Percentiles rank a stretch among this genome's conserved stretches.
These are phyloP conservation scores for Nitzschia sp. DNA, from an alignment of 108 stramenopile species.

Conservation along the genomic window DNA sequence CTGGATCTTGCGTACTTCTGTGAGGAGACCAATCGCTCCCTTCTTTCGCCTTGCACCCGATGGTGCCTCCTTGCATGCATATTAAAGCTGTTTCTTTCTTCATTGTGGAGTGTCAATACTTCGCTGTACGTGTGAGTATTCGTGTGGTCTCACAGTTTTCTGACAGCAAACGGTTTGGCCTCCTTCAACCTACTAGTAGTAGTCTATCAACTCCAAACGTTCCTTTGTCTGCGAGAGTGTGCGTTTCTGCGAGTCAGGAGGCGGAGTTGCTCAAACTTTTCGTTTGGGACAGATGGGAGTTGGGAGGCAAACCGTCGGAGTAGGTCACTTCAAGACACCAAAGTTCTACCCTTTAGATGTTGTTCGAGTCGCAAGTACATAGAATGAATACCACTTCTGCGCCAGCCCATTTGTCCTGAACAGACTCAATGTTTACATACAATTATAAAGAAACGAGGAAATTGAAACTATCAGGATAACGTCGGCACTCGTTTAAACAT, in stretches of 20 bases:
- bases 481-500: too few species aligned
- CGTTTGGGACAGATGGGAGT: too few species aligned
- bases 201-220: not conserved
- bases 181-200: too few species aligned
- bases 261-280: not conserved
- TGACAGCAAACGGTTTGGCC: not conserved
- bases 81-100: slow-evolving; percentile 4
- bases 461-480: too few species aligned
- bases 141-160: not conserved
- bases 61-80: not conserved
- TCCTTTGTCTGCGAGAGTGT: not conserved
- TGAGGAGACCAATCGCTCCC: slow-evolving; percentile 14
- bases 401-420: too few species aligned
- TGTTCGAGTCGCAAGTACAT: too few species aligned
- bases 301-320: too few species aligned
- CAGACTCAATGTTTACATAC: too few species aligned
- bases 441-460: too few species aligned
- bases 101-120: not conserved
- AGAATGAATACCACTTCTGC: too few species aligned
- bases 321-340: too few species aligned
- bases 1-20: slow-evolving; percentile 3
- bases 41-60: not conserved
- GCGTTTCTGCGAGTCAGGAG: not conserved
- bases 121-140: not conserved
- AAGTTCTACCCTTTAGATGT: too few species aligned